Evolutionary conservation across 2,329 filamentous ascomycete species (phyloP).

Genomic region (Colletotrichum euphorbiae): DNA sequence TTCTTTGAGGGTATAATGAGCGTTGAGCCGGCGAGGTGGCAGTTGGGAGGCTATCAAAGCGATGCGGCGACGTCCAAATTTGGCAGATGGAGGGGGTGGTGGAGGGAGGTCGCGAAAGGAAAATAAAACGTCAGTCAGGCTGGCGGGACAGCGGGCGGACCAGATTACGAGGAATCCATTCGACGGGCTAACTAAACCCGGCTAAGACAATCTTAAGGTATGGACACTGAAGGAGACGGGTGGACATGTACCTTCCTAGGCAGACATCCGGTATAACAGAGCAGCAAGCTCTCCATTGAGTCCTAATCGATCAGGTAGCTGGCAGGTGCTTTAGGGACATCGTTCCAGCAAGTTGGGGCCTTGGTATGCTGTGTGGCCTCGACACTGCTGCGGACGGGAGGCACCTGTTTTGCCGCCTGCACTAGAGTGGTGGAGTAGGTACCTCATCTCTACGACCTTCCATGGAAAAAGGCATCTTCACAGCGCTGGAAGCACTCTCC

Average conservation of each 20-base stretch:
- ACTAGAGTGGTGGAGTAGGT: too few species aligned
- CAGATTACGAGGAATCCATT: constrained; percentile 21
- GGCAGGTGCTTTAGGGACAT: not conserved
- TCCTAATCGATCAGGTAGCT: too few species aligned
- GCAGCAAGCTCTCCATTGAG: too few species aligned
- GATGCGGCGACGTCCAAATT: constrained; percentile 32
- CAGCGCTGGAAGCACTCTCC: too few species aligned
- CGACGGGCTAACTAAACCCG: constrained; percentile 21
- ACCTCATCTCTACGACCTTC: too few species aligned
- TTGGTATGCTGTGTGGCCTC: too few species aligned
- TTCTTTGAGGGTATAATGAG: constrained; percentile 26
- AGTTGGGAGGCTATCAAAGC: constrained; percentile 34
- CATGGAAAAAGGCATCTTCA: too few species aligned
- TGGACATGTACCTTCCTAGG: too few species aligned
- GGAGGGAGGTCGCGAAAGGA: constrained; percentile 36
- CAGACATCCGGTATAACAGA: too few species aligned
- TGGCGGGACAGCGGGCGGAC: constrained; percentile 38
- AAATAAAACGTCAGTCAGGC: constrained; percentile 41
- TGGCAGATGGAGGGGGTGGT: constrained; percentile 37
- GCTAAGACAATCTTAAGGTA: not conserved
- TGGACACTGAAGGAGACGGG: too few species aligned
- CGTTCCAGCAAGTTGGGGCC: not conserved
- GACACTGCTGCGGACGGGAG: too few species aligned
- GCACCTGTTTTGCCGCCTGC: too few species aligned
- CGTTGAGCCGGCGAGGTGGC: constrained; percentile 29